phyloP scores from a whole-genome alignment of 148 eudicot species.

The Simmondsia chinensis region DNA sequence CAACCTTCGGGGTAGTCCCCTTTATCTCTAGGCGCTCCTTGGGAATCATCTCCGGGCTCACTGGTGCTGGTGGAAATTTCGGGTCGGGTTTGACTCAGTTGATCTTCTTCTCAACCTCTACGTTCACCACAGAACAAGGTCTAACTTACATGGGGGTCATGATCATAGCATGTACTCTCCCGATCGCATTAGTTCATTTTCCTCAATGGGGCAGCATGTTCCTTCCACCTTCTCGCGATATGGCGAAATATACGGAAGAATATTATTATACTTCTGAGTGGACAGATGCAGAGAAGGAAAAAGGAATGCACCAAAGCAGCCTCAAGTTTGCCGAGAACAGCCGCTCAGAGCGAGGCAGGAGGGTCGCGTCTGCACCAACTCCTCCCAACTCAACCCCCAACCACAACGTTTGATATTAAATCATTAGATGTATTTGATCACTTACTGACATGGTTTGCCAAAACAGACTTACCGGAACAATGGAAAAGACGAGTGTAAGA shows the following conservation, averaged over 20 bases:
- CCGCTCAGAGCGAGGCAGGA: constrained; percentile 29
- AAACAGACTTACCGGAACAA: too few species aligned
- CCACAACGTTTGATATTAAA: too few species aligned
- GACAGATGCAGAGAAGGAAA: constrained; percentile 17
- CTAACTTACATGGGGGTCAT: constrained; percentile 31
- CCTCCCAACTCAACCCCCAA: constrained; percentile 7
- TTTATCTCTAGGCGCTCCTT: constrained; percentile 37
- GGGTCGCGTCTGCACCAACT: constrained; percentile 3
- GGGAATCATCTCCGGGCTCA: constrained; percentile 33
- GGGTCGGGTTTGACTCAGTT: constrained; percentile 37
- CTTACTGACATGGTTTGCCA: too few species aligned
- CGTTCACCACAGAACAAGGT: constrained; percentile 20
- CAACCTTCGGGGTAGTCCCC: constrained; percentile 37
- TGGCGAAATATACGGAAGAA: constrained; percentile 24
- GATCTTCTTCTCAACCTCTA: constrained; percentile 18
- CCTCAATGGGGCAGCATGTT: constrained; percentile 56
- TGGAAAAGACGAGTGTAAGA: too few species aligned
- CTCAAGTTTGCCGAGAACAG: constrained; percentile 35
- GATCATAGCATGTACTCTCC: constrained; percentile 27
- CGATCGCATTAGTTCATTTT: constrained; percentile 28
- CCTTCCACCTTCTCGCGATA: constrained; percentile 10
- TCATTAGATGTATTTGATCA: too few species aligned
- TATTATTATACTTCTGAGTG: constrained; percentile 24
- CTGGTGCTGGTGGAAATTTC: constrained; percentile 35
- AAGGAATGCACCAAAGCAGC: constrained; percentile 26